phyloP scores from a whole-genome alignment of 192 early-diverging fungal species.

The Neocallimastix lanati region DNA sequence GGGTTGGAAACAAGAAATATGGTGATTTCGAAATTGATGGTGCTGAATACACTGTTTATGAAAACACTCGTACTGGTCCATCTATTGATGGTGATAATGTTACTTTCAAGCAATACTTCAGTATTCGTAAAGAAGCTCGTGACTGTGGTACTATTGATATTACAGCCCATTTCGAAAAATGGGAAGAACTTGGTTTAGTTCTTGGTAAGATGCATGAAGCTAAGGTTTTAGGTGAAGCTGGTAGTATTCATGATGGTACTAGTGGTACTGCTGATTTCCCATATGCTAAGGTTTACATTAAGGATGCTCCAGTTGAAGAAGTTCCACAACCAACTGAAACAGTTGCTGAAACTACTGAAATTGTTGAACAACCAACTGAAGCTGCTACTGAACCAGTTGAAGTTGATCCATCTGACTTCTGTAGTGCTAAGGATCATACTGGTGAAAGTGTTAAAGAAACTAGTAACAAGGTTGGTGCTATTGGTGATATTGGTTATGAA shows the following conservation, averaged over 20 bases:
- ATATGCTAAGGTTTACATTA: neutral
- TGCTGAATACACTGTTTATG: neutral
- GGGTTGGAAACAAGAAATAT: too few species aligned
- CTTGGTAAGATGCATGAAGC: neutral
- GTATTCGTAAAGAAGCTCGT: neutral
- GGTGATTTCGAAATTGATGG: too few species aligned
- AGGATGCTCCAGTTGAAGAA: too few species aligned
- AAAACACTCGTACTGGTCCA: neutral
- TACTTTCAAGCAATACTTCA: neutral
- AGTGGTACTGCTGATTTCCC: neutral
- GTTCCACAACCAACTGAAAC: too few species aligned
- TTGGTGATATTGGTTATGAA: too few species aligned
- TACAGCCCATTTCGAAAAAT: neutral
- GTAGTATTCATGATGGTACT: neutral
- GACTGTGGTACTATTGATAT: neutral
- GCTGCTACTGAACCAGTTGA: too few species aligned
- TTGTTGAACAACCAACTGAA: too few species aligned
- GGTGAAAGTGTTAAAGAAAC: too few species aligned
- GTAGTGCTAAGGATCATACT: too few species aligned
- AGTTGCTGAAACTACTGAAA: too few species aligned
- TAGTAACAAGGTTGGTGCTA: too few species aligned
- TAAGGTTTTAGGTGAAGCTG: neutral
- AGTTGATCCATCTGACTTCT: too few species aligned
- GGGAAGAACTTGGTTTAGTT: neutral
- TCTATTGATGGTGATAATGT: neutral